These are phyloP conservation scores for Dimocarpus longan DNA, from an alignment of 345 rosid genomes.

Conservation along the genomic window DNA sequence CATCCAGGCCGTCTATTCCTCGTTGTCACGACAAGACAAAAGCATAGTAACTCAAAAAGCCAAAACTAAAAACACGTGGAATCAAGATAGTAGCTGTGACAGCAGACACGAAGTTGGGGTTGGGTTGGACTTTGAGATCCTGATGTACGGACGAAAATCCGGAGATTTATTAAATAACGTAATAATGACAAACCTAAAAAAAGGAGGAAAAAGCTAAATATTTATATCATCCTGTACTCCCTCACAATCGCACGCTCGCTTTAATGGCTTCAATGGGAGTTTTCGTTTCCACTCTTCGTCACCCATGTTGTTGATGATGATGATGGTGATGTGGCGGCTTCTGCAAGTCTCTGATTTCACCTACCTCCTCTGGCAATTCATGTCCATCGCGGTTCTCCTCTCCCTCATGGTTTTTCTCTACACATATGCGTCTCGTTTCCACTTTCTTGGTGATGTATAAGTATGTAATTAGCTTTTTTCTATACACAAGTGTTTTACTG, in stretches of 20 bases:
- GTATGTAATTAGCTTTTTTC: no score
- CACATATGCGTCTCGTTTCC: background rate
- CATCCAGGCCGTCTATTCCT: conserved; percentile 6
- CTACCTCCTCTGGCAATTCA: background rate
- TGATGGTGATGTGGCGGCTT: background rate
- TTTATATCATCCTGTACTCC: background rate
- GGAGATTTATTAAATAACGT: background rate
- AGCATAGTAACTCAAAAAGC: background rate
- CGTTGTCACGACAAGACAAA: background rate
- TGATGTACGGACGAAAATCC: conserved; percentile 25
- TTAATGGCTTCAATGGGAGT: background rate
- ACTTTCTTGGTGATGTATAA: background rate
- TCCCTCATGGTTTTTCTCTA: background rate
- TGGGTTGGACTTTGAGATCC: background rate
- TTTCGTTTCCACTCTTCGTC: background rate
- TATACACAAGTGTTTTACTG: background rate
- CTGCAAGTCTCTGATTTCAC: background rate
- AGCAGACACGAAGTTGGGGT: background rate
- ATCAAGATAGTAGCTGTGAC: background rate
- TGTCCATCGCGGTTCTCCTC: background rate
- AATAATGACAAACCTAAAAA: background rate
- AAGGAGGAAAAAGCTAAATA: background rate
- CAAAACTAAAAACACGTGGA: background rate
- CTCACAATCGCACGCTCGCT: background rate
- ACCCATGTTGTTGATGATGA: background rate